A percentile compares a stretch with the other conserved stretches of the same genome.
These are phyloP conservation scores for Monilinia vaccinii-corymbosi DNA, from an alignment of 2,329 filamentous ascomycete species.

Conservation along the genomic window DNA sequence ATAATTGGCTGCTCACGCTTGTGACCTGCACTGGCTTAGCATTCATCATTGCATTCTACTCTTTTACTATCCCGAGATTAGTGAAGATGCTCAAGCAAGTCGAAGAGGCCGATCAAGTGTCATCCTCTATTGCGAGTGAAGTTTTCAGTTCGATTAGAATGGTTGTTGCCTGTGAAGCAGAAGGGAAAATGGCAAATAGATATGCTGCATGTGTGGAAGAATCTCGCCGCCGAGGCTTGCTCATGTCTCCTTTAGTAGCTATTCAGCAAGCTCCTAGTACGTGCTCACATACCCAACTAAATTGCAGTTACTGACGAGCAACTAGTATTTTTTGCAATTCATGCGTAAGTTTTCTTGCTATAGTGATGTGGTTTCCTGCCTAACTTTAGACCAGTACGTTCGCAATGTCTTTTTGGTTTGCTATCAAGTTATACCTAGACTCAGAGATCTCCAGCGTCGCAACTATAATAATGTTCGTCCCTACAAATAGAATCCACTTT, in stretches of 20 bases:
- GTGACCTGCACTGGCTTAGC: slow-evolving; percentile 47
- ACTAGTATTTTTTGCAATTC: slow-evolving; percentile 2
- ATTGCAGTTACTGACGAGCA: not conserved
- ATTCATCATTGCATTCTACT: slow-evolving; percentile 42
- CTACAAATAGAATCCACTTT: not conserved
- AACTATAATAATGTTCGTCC: slow-evolving; percentile 45
- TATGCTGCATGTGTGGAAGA: slow-evolving; percentile 47
- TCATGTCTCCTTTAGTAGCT: slow-evolving; percentile 22
- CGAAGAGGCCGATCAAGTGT: slow-evolving; percentile 43
- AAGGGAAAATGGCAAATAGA: slow-evolving; percentile 42
- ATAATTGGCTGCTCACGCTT: slow-evolving; percentile 48
- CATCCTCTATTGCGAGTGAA: slow-evolving; percentile 52
- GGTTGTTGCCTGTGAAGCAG: slow-evolving; percentile 53
- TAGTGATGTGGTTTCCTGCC: not conserved
- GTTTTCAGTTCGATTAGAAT: slow-evolving; percentile 51
- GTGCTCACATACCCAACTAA: not conserved
- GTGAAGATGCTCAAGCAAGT: slow-evolving; percentile 42
- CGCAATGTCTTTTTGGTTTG: slow-evolving; percentile 54
- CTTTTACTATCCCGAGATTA: slow-evolving; percentile 46
- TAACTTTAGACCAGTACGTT: slow-evolving; percentile 37
- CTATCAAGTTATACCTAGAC: slow-evolving; percentile 41
- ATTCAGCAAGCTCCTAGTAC: slow-evolving; percentile 39
- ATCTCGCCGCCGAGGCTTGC: slow-evolving; percentile 32
- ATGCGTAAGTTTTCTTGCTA: slow-evolving; percentile 9
- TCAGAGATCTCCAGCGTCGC: slow-evolving; percentile 37